Percentiles rank a stretch among this genome's conserved stretches.
Evolutionary conservation across 2,329 filamentous ascomycete genomes (phyloP).

Genomic region (Cytospora leucostoma): DNA sequence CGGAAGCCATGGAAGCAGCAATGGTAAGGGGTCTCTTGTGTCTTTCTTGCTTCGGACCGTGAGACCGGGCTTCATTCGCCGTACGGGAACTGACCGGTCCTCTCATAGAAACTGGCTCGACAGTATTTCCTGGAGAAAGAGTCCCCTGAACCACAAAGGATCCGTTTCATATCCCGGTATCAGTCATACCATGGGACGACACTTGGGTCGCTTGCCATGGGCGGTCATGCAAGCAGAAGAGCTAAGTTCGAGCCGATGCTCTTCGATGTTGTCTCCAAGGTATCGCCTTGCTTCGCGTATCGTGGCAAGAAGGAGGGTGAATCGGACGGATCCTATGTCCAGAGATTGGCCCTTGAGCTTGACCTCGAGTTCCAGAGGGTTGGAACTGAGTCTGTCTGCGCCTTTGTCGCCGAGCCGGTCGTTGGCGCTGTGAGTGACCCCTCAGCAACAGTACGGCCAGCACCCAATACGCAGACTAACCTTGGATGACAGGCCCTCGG

Average conservation of each 20-base stretch:
- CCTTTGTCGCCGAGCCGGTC: slow-evolving; percentile 73
- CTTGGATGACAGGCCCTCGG: slow-evolving; percentile 48
- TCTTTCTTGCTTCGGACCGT: background rate
- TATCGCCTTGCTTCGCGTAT: slow-evolving; percentile 69
- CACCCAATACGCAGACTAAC: background rate
- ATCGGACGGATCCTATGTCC: slow-evolving; percentile 60
- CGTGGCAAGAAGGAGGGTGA: slow-evolving; percentile 55
- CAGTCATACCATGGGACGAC: slow-evolving; percentile 75
- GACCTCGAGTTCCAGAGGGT: slow-evolving; percentile 66
- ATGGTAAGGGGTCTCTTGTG: slow-evolving; percentile 36
- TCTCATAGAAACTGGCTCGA: slow-evolving; percentile 54
- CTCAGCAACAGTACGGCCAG: background rate
- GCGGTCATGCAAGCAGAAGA: slow-evolving; percentile 63
- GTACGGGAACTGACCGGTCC: background rate
- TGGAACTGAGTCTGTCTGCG: slow-evolving; percentile 67
- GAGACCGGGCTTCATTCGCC: background rate
- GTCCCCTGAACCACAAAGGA: slow-evolving; percentile 57
- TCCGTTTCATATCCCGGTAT: slow-evolving; percentile 65
- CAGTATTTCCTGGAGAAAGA: slow-evolving; percentile 64
- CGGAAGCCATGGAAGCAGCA: slow-evolving; percentile 66
- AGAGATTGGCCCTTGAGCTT: slow-evolving; percentile 62
- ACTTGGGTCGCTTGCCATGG: slow-evolving; percentile 64
- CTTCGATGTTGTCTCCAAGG: slow-evolving; percentile 55
- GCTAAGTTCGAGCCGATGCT: slow-evolving; percentile 65
- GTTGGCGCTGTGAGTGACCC: slow-evolving; percentile 64